Base-by-base conservation (phyloP, 805 yeast species). In the Ascoidea rubescens region DNA sequence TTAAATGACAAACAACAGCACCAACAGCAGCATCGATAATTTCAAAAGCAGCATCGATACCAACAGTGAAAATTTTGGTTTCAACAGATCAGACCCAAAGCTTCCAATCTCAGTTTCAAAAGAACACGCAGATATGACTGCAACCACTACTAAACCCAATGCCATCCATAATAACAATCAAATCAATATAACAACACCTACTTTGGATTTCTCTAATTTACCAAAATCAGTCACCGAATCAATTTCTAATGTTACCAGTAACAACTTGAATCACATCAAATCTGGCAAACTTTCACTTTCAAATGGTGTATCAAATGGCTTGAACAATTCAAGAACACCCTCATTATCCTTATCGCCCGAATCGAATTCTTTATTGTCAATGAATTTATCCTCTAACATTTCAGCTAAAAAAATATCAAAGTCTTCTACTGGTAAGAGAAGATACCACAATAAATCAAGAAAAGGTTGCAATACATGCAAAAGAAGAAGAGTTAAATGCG, bases 401-500 rank as follows among this genome's bases (percentile, higher is more conserved):
- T 37, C 50, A 7, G 5, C 30, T 5, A 70, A 70, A 54, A 66
- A 62, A 46, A 72, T 67, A 5, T 66, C 68, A 48, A 67, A 61
- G 53, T 65, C 69, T 0, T 69, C 84, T 0, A 77, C 81, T 0
- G 87, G 85, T 5, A 90, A 88, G 67, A 74, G 97, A 48, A 84
- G 87, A 61, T 91, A 84, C 61, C 98, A 91, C 64, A 85, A 82
- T 54, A 91, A 91, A 66, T 85, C 95, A 43, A 77, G 95, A 53
- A 78, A 79, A 53, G 98, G 98, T 0, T 90, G 98, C 67, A 77
- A 81, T 45, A 86, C 95, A 2, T 90, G 98, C 67, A 90, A 90
- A 62, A 76, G 79, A 57, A 76, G 98, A 59, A 72, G 97, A 50
- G 96, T 91, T 46, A 90, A 90, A 64, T 90, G 98, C 71, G 97